Percentiles rank a stretch among this genome's conserved stretches.
phyloP scores from a whole-genome alignment of 78 protist genomes.

The slime mould (Dictyostelium discoideum) region DNA sequence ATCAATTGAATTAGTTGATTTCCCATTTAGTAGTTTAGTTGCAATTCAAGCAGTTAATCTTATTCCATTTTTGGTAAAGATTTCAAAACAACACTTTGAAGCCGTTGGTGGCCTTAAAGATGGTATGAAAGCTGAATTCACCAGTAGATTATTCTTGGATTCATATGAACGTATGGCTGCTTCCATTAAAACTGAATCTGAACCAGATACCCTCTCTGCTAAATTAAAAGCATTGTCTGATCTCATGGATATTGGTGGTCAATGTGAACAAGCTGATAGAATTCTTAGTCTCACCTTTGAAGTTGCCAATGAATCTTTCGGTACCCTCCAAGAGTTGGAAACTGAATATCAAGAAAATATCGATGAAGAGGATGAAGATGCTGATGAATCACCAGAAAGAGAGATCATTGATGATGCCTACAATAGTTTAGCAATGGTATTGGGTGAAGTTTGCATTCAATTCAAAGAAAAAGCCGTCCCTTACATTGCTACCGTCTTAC shows the following conservation, averaged over 20 bases:
- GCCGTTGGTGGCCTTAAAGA: neutral
- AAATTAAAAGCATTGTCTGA: constrained; percentile 5
- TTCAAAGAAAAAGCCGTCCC: constrained; percentile 4
- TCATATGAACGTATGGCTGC: neutral
- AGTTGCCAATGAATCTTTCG: neutral
- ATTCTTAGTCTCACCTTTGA: neutral
- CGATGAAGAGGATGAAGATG: constrained; percentile 70
- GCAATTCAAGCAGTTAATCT: constrained; percentile 25
- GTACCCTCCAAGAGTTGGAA: neutral
- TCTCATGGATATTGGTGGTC: neutral
- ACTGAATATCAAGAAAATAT: neutral
- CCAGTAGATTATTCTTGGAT: neutral
- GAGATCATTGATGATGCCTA: constrained; percentile 35
- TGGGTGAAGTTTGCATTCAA: constrained; percentile 43
- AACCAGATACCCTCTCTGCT: neutral
- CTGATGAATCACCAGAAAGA: neutral
- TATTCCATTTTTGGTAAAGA: constrained; percentile 34
- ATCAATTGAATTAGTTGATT: constrained; percentile 66
- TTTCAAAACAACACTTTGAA: neutral
- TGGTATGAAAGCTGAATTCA: neutral
- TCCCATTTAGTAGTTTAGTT: constrained; percentile 70
- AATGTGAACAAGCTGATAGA: neutral
- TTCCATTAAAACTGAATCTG: constrained; percentile 1
- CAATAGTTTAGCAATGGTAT: constrained; percentile 17
- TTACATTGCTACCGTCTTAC: neutral